Percentiles rank a stretch among this genome's conserved stretches.
Conservation (phyloP, 1,284 basidiomycete genomes). For the Papiliotrema laurentii region DNA sequence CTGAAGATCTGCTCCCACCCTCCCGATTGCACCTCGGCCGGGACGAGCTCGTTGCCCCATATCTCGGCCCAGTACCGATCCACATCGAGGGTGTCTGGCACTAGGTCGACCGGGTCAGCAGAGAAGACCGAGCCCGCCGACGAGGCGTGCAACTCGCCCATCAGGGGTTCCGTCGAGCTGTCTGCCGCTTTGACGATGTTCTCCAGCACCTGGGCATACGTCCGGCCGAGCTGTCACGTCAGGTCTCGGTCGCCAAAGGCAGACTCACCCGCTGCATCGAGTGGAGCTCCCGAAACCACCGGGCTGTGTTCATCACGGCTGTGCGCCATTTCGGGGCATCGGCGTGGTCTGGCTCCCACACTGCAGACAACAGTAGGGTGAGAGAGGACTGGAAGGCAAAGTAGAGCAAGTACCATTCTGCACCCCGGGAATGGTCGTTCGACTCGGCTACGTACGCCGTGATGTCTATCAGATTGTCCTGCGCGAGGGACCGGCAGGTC, state of each 20-base stretch:
- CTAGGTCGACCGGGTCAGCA: not conserved
- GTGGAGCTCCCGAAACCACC: conserved; percentile 9
- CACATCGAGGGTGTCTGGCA: conserved; percentile 8
- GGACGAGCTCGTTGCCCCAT: conserved; percentile 9
- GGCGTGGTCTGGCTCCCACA: conserved; percentile 15
- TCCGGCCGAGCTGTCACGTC: conserved; percentile 4
- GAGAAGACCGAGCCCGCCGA: not conserved
- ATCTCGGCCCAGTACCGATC: conserved; percentile 18
- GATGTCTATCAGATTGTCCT: conserved; percentile 17
- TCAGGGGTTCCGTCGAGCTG: not conserved
- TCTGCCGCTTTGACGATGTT: conserved; percentile 2
- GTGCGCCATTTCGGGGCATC: conserved; percentile 7
- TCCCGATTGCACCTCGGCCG: not conserved
- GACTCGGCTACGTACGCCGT: conserved; percentile 5
- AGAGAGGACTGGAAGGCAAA: conserved; percentile 21
- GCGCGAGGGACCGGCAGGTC: conserved; percentile 17
- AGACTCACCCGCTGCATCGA: conserved; percentile 7
- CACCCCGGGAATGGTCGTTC: conserved; percentile 5
- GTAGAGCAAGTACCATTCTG: conserved; percentile 20
- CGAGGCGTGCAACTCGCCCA: not conserved
- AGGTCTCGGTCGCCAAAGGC: not conserved
- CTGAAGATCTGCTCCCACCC: conserved; percentile 2
- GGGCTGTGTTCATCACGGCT: conserved; percentile 2
- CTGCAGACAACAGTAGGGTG: conserved; percentile 16
- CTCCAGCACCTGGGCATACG: conserved; percentile 12